Base-by-base conservation (phyloP, 148 eudicot species). In the Rheum nobile region DNA sequence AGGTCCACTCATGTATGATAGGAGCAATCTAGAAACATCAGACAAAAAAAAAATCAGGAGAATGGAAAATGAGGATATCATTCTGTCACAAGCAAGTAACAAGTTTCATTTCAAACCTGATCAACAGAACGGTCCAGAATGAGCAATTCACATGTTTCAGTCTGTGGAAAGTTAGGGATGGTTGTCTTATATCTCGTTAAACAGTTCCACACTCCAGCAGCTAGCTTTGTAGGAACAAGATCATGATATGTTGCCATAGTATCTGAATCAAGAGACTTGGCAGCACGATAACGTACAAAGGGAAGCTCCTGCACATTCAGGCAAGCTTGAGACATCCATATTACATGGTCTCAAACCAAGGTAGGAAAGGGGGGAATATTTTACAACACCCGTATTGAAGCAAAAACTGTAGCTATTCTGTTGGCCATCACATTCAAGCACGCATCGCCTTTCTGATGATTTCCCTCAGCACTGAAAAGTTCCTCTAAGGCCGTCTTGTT, bases 1-100 rank as follows among this genome's bases (percentile, higher is more conserved):
- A 91, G 52, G 98, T 93, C 98, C 98, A 93, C 80, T 93, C 98
- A 79, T 93, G 98, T 78, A 93, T 93, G 39, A 93, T 79, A 71
- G 98, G 98, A 77, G 98, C 93, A 83, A 93, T 89, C 98, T 93
- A 77, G 75, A 77, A 76, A 75, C 4, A 63, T n/a, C 10, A n/a
- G 35, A 81, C 28, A n/a, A n/a, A 46, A 75, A 71, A 39, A 70
- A 46, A 76, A 29, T 73, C 70, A 78, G n/a, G 48, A 59, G 68
- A 41, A 43, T 72, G 55, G 34, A 34, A 47, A 57, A 22, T 32
- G 11, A 41, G 9, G 73, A 16, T 22, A 8, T 71, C 22, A 67
- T 38, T 44, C 3, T 34, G 24, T 12, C 52, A 48, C 38, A 72
- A 48, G 75, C 50, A 63, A 54, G 24, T 47, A 73, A 72, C 50